Evolutionary conservation across 805 yeast species (phyloP).

Genomic region (Metschnikowia borealis): DNA sequence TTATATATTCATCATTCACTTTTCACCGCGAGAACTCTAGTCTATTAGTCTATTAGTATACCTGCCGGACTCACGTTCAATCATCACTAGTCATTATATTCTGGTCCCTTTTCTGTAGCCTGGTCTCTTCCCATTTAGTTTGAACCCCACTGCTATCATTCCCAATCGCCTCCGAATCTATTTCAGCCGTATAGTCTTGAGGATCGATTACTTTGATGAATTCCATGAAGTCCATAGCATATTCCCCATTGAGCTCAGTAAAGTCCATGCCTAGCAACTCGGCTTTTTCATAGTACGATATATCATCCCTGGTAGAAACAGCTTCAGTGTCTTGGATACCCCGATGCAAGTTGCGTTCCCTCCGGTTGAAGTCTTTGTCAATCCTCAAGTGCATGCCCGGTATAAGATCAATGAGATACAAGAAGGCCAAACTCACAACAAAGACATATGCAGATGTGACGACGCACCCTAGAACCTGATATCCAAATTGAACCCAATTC

Average conservation of each 20-base stretch:
- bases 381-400: slow-evolving; percentile 42
- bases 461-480: slow-evolving; percentile 36
- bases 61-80: background rate
- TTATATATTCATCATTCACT: background rate
- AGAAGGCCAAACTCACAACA: slow-evolving; percentile 26
- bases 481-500: slow-evolving; percentile 39
- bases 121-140: background rate
- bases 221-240: slow-evolving; percentile 38
- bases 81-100: background rate
- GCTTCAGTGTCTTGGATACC: slow-evolving; percentile 4
- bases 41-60: background rate
- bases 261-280: slow-evolving; percentile 38
- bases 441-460: slow-evolving; percentile 35
- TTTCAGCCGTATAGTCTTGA: slow-evolving; percentile 28
- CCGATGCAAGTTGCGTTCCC: slow-evolving; percentile 20
- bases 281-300: slow-evolving; percentile 10
- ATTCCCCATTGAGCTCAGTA: slow-evolving; percentile 40
- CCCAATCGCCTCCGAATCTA: slow-evolving; percentile 1
- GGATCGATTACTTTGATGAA: slow-evolving; percentile 36
- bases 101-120: slow-evolving; percentile 3
- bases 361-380: slow-evolving; percentile 35
- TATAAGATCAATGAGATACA: slow-evolving; percentile 34
- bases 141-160: slow-evolving; percentile 3
- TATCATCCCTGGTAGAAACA: slow-evolving; percentile 4
- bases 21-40: background rate